A percentile compares a stretch with the other conserved stretches of the same genome.
phyloP scores from a whole-genome alignment of 768 basidiomycete genomes.

The Collybia nuda region DNA sequence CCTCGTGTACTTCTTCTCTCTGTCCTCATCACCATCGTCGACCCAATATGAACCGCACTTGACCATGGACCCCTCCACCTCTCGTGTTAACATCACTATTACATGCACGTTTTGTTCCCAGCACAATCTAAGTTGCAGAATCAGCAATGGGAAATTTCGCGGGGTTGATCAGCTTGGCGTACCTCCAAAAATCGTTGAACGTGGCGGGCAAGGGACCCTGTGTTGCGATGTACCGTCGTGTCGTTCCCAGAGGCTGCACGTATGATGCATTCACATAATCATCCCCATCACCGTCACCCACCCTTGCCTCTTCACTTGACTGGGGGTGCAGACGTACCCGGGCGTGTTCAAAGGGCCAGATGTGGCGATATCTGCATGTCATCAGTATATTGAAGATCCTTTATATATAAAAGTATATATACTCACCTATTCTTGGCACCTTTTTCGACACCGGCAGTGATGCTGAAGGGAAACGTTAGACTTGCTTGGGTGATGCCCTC shows the following conservation, averaged over 20 bases:
- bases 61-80: constrained; percentile 82
- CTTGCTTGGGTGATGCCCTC: constrained; percentile 9
- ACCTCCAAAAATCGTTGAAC: constrained; percentile 94
- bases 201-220: constrained; percentile 93
- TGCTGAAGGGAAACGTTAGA: constrained; percentile 78
- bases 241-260: constrained; percentile 84
- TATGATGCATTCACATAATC: constrained; percentile 97
- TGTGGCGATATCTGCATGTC: constrained; percentile 78
- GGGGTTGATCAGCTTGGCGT: constrained; percentile 28
- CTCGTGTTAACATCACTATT: constrained; percentile 95
- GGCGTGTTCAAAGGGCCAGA: constrained; percentile 97
- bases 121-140: constrained; percentile 51
- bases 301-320: constrained; percentile 7
- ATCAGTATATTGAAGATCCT: not conserved
- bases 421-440: constrained; percentile 87
- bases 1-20: constrained; percentile 1
- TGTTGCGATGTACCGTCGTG: constrained; percentile 87
- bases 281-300: constrained; percentile 47
- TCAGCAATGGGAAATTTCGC: not conserved
- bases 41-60: constrained; percentile 95
- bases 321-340: constrained; percentile 68
- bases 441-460: constrained; percentile 94
- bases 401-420: not conserved
- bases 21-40: constrained; percentile 27
- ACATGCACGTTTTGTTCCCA: constrained; percentile 96